These are phyloP conservation scores for Stipa capillata DNA, from an alignment of 176 grass and related monocot species.

Conservation along the genomic window DNA sequence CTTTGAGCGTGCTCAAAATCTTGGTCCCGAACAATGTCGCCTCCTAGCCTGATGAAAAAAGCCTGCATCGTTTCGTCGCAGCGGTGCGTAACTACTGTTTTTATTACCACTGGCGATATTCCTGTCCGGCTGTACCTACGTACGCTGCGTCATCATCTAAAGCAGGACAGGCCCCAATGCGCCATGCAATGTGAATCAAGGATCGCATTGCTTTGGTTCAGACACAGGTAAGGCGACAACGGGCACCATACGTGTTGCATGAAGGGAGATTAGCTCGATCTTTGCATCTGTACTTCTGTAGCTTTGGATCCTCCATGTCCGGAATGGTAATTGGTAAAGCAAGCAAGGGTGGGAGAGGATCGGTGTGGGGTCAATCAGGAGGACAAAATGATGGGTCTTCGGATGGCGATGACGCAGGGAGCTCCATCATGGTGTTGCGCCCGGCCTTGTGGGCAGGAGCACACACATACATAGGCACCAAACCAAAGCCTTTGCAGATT, in stretches of 20 bases:
- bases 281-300: not conserved
- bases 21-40: not conserved
- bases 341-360: not conserved
- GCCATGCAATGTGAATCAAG: not conserved
- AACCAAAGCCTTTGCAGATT: slow-evolving; percentile 42
- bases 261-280: not conserved
- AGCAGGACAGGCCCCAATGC: not conserved
- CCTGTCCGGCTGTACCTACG: not conserved
- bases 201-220: not conserved
- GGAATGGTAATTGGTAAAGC: not conserved
- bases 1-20: not conserved
- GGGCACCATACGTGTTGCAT: not conserved
- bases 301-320: not conserved
- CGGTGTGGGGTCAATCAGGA: not conserved
- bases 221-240: slow-evolving; percentile 5
- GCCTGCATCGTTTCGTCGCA: not conserved
- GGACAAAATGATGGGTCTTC: slow-evolving; percentile 61
- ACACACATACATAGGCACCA: slow-evolving; percentile 16
- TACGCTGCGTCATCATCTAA: not conserved
- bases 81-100: not conserved
- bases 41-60: not conserved
- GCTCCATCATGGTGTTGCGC: slow-evolving; percentile 47
- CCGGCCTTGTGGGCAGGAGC: not conserved
- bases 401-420: slow-evolving; percentile 37
- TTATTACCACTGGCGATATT: not conserved